Evolutionary conservation across 768 basidiomycete species (phyloP).

Genomic region (Amanita jacksonii): DNA sequence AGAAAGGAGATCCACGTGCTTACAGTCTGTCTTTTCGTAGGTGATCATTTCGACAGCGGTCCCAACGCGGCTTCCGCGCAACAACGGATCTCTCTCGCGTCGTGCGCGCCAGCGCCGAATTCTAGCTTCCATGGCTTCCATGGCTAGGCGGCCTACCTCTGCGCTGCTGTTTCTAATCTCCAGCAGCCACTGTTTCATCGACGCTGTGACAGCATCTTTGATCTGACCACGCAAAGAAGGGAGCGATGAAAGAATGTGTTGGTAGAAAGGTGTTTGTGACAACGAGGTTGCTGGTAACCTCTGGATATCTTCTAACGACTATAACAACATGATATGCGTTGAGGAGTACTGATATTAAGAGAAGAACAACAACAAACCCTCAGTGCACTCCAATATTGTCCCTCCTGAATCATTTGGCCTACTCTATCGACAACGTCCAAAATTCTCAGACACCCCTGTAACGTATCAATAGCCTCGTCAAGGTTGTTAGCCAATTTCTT

Average conservation of each 20-base stretch:
- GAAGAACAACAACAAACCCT: conserved; percentile 52
- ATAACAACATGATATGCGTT: conserved; percentile 19
- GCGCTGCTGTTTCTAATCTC: conserved; percentile 87
- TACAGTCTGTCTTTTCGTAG: conserved; percentile 92
- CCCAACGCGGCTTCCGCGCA: conserved; percentile 71
- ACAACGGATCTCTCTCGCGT: conserved; percentile 75
- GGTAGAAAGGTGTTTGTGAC: conserved; percentile 88
- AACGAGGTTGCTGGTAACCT: conserved; percentile 82
- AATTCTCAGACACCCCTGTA: conserved; percentile 87
- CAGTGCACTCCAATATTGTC: conserved; percentile 95
- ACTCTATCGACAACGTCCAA: conserved; percentile 91
- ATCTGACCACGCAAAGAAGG: conserved; percentile 86
- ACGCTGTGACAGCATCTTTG: conserved; percentile 88
- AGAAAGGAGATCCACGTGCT: conserved; percentile 22
- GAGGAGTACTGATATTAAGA: conserved; percentile 22
- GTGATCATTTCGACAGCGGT: conserved; percentile 89
- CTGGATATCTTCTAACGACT: conserved; percentile 95
- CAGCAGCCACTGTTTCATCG: conserved; percentile 93
- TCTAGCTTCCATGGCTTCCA: conserved; percentile 83
- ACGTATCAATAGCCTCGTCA: conserved; percentile 92
- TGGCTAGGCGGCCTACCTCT: conserved; percentile 76
- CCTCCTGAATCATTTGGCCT: conserved; percentile 85
- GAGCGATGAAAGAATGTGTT: conserved; percentile 82
- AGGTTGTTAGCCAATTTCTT: conserved; percentile 91
- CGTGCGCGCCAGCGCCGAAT: conserved; percentile 75